Conservation (phyloP, 345 rosid species). For the Eucalyptus fibrosa region DNA sequence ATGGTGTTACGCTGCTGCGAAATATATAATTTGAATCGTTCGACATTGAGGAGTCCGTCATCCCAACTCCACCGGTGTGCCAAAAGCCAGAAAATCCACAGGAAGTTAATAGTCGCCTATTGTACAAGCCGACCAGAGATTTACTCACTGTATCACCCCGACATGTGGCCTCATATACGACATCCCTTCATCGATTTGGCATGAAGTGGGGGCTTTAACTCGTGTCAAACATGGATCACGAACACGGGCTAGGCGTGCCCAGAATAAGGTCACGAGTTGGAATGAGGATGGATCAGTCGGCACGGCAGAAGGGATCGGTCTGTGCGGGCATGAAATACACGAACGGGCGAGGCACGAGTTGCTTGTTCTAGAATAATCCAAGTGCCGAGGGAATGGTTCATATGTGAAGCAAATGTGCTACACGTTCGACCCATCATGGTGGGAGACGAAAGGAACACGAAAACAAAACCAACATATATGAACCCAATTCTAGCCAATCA, state of each 20-base stretch:
- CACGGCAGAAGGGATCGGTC: background rate
- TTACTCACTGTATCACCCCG: background rate
- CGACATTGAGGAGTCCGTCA: background rate
- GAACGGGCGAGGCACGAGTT: background rate
- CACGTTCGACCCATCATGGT: background rate
- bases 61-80: background rate
- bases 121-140: background rate
- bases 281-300: background rate
- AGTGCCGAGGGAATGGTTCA: background rate
- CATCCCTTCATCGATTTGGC: background rate
- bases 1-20: background rate
- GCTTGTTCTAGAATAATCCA: background rate
- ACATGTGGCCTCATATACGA: background rate
- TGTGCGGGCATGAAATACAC: background rate
- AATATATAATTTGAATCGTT: background rate
- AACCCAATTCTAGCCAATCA: background rate
- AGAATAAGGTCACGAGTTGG: background rate
- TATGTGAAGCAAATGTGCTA: background rate
- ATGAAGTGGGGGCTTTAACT: background rate
- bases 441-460: background rate
- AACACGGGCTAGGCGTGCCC: background rate
- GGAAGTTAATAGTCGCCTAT: background rate
- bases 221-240: background rate
- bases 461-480: background rate
- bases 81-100: background rate